phyloP scores from a whole-genome alignment of 345 rosid genomes.

The Populus deltoides region DNA sequence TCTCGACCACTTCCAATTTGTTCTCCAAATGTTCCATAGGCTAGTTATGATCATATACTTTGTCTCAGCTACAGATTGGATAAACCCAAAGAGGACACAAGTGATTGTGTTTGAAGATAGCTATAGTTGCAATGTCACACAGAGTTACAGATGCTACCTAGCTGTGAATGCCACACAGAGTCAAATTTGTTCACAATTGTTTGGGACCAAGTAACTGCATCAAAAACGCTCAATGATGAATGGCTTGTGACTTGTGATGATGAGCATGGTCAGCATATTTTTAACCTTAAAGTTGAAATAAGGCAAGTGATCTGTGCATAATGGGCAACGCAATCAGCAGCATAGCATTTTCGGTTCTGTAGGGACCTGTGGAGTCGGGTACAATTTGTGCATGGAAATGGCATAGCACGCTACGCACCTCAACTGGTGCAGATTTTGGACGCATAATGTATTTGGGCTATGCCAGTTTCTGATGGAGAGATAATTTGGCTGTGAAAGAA shows the following conservation, averaged over 20 bases:
- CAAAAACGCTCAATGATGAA: background rate
- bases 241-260: conserved; percentile 7
- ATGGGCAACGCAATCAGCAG: conserved; percentile 37
- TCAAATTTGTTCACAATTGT: background rate
- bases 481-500: background rate
- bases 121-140: background rate
- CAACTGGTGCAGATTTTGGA: conserved; percentile 33
- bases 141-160: background rate
- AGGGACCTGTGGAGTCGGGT: background rate
- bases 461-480: conserved; percentile 3
- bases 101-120: background rate
- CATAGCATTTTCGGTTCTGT: background rate
- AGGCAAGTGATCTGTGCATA: conserved; percentile 43
- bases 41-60: background rate
- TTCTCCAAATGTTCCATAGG: background rate
- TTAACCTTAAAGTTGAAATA: conserved; percentile 18
- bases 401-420: conserved; percentile 50
- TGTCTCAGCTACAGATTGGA: background rate
- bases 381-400: conserved; percentile 41
- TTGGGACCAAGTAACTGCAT: background rate
- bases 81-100: background rate
- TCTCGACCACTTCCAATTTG: background rate
- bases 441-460: conserved; percentile 13
- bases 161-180: background rate
- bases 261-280: conserved; percentile 5